Evolutionary conservation across 2,329 filamentous ascomycete genomes (phyloP).

Genomic region (Calycina marina): DNA sequence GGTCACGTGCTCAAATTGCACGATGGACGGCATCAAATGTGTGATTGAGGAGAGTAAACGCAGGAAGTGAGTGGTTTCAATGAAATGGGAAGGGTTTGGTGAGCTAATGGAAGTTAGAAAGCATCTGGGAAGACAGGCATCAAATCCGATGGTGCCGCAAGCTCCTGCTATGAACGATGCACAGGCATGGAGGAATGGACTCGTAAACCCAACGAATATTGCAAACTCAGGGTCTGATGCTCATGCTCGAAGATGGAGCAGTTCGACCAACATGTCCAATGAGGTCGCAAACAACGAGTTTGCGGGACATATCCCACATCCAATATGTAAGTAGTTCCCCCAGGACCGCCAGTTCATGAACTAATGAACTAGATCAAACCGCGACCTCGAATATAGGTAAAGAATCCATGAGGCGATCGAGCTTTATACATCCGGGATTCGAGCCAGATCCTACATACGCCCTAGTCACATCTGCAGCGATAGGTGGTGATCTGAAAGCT

Average conservation of each 20-base stretch:
- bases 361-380: slow-evolving; percentile 14
- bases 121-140: slow-evolving; percentile 13
- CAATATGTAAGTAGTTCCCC: slow-evolving; percentile 18
- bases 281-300: slow-evolving; percentile 9
- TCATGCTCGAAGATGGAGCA: slow-evolving; percentile 16
- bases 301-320: slow-evolving; percentile 18
- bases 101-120: slow-evolving; percentile 8
- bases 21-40: slow-evolving; percentile 32
- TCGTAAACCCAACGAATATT: slow-evolving; percentile 17
- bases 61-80: slow-evolving; percentile 38
- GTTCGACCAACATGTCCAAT: slow-evolving; percentile 9
- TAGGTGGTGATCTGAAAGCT: slow-evolving; percentile 16
- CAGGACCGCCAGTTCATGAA: slow-evolving; percentile 2
- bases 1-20: slow-evolving; percentile 21
- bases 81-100: slow-evolving; percentile 9
- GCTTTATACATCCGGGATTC: slow-evolving; percentile 5
- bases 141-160: slow-evolving; percentile 4
- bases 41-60: slow-evolving; percentile 48
- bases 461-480: slow-evolving; percentile 16
- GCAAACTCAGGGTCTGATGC: slow-evolving; percentile 11
- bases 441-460: slow-evolving; percentile 10
- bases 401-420: slow-evolving; percentile 10
- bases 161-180: slow-evolving; percentile 1
- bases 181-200: slow-evolving; percentile 13
- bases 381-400: slow-evolving; percentile 11